phyloP scores from a whole-genome alignment of 2,329 filamentous ascomycete species.

The Pestalotiopsis sp. region DNA sequence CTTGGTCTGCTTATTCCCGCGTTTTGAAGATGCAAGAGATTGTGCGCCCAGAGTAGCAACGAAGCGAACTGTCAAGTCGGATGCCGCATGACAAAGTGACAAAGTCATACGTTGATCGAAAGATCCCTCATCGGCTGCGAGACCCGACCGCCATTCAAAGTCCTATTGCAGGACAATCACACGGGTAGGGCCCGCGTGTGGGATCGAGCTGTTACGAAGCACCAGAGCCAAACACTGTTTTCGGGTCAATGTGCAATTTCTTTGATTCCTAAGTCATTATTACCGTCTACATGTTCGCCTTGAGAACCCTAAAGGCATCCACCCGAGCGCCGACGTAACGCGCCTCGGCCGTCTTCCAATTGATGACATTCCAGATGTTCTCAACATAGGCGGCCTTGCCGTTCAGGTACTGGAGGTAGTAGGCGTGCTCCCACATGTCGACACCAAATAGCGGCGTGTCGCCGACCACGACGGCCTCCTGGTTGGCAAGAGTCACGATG shows the following conservation, averaged over 20 bases:
- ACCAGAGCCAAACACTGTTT: neutral
- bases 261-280: neutral
- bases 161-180: neutral
- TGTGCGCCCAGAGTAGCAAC: neutral
- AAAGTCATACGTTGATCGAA: neutral
- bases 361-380: constrained; percentile 78
- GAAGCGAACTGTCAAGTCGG: neutral
- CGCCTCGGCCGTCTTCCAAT: constrained; percentile 72
- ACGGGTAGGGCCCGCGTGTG: no score
- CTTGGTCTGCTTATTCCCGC: neutral
- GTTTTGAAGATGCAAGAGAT: neutral
- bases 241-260: neutral
- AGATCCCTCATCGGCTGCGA: neutral
- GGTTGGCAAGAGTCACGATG: constrained; percentile 83
- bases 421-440: constrained; percentile 95
- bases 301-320: constrained; percentile 32
- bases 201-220: no score
- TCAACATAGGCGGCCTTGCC: constrained; percentile 75
- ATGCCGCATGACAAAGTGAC: neutral
- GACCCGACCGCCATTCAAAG: neutral
- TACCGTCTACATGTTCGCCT: constrained; percentile 27
- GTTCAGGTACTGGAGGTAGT: constrained; percentile 83
- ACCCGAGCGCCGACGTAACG: constrained; percentile 48
- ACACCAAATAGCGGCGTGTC: constrained; percentile 75
- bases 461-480: constrained; percentile 70